phyloP scores from a whole-genome alignment of 495 filamentous ascomycete species.

The Talaromyces nanjingensis region DNA sequence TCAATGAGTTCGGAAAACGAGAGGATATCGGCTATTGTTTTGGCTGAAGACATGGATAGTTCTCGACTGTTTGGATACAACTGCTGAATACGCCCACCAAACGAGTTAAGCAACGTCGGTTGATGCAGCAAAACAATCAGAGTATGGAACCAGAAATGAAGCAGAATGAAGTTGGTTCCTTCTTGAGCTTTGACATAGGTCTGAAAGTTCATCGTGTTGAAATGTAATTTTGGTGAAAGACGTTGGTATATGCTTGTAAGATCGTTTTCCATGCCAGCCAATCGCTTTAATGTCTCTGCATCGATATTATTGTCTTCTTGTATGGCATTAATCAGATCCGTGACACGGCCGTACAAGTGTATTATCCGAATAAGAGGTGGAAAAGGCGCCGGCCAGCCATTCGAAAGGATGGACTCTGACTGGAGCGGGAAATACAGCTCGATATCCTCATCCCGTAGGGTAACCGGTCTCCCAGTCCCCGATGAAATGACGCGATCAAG shows the following conservation, averaged over 20 bases:
- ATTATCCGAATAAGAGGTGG: constrained; percentile 75
- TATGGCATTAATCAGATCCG: constrained; percentile 78
- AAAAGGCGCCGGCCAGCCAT: constrained; percentile 68
- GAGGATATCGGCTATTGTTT: constrained; percentile 80
- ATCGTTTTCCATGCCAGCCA: constrained; percentile 68
- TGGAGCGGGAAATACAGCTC: constrained; percentile 67
- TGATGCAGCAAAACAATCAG: constrained; percentile 79
- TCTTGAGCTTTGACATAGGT: constrained; percentile 69
- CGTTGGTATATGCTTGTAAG: constrained; percentile 69
- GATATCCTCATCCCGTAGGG: constrained; percentile 73
- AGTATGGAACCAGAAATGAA: constrained; percentile 89
- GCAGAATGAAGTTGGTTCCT: constrained; percentile 76
- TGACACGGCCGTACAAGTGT: constrained; percentile 73
- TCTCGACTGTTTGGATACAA: constrained; percentile 71
- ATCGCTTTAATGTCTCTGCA: constrained; percentile 57
- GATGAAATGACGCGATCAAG: constrained; percentile 80
- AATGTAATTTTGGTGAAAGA: constrained; percentile 63
- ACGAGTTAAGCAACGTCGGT: constrained; percentile 69
- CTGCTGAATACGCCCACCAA: constrained; percentile 61
- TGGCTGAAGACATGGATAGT: constrained; percentile 79
- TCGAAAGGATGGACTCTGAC: constrained; percentile 45
- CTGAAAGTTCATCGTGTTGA: constrained; percentile 72
- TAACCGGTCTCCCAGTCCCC: constrained; percentile 73
- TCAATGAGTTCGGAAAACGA: constrained; percentile 73
- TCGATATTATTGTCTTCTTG: constrained; percentile 68